phyloP scores from a whole-genome alignment of 2,329 filamentous ascomycete species.

The Microcyclospora tardicrescens region DNA sequence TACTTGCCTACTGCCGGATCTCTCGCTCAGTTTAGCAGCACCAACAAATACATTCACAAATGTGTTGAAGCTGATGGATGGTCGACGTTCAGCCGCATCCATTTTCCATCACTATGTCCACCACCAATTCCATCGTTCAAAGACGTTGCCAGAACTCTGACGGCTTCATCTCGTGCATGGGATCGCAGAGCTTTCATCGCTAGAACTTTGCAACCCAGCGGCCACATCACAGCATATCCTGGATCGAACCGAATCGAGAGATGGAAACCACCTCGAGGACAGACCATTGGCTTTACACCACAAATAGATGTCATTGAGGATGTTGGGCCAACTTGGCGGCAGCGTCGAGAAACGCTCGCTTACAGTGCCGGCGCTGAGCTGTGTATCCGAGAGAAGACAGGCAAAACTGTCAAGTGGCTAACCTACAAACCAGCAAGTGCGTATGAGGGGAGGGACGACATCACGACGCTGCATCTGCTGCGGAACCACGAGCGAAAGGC shows the following conservation, averaged over 20 bases:
- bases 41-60: constrained; percentile 32
- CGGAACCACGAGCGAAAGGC: constrained; percentile 21
- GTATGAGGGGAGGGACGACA: constrained; percentile 44
- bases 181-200: constrained; percentile 44
- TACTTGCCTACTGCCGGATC: constrained; percentile 34
- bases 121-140: constrained; percentile 31
- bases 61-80: constrained; percentile 35
- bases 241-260: constrained; percentile 15
- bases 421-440: constrained; percentile 40
- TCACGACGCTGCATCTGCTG: constrained; percentile 44
- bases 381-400: constrained; percentile 34
- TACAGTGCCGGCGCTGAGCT: constrained; percentile 50
- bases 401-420: constrained; percentile 29
- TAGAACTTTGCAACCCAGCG: constrained; percentile 36
- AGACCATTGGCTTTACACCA: constrained; percentile 48
- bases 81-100: constrained; percentile 34
- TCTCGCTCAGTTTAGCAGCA: constrained; percentile 32
- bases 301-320: constrained; percentile 20
- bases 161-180: constrained; percentile 44
- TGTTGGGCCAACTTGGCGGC: constrained; percentile 27
- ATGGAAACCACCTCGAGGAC: constrained; percentile 32
- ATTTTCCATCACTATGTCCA: constrained; percentile 31
- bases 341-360: constrained; percentile 43
- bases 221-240: constrained; percentile 22
- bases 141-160: constrained; percentile 41